Conservation (phyloP, 2,329 filamentous ascomycete species). For the Triangularia verruculosa region DNA sequence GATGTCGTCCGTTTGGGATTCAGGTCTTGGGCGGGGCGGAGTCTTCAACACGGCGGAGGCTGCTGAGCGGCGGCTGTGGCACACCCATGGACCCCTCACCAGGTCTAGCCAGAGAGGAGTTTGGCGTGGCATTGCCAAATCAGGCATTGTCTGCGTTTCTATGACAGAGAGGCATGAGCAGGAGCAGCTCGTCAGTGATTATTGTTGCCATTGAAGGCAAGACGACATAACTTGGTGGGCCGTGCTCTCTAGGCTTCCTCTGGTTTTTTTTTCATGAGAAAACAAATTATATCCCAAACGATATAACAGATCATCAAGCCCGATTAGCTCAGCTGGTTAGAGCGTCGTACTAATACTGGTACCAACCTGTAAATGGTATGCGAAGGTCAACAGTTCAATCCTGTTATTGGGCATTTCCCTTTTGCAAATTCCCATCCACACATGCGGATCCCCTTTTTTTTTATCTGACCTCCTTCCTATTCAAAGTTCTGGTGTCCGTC, state of each 20-base stretch:
- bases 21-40: not conserved
- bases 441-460: not conserved
- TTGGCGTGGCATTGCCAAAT: not conserved
- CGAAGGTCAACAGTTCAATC: slow-evolving; percentile 32
- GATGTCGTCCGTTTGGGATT: slow-evolving; percentile 12
- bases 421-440: not conserved
- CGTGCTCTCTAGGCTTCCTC: not conserved
- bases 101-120: not conserved
- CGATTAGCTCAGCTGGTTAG: slow-evolving; percentile 31
- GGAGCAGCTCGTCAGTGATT: not conserved
- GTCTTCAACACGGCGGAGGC: not conserved
- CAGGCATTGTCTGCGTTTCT: not conserved
- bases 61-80: not conserved
- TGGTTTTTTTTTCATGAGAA: not conserved
- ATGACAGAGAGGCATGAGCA: no score
- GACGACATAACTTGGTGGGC: not conserved
- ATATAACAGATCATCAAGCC: slow-evolving; percentile 14
- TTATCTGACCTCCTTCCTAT: no score
- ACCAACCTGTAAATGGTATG: slow-evolving; percentile 23
- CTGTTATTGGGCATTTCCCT: slow-evolving; percentile 28
- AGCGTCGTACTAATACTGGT: slow-evolving; percentile 30
- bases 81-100: not conserved
- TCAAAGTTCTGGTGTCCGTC: no score
- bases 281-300: no score
- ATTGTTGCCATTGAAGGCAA: not conserved